phyloP scores from a whole-genome alignment of 1,139 yeast genomes.

The Nakaseomyces sp. region DNA sequence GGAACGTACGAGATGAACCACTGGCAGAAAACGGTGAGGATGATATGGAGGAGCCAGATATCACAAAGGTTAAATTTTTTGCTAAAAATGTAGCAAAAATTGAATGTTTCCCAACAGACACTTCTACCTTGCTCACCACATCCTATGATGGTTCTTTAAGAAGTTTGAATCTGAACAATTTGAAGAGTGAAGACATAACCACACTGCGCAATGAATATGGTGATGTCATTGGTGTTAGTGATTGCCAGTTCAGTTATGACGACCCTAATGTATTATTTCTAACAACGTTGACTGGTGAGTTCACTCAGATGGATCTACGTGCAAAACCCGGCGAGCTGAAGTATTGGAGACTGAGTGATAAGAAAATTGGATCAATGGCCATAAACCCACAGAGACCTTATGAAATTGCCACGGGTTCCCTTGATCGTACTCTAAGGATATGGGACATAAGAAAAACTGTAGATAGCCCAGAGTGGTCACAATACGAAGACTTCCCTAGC shows the following conservation, averaged over 20 bases:
- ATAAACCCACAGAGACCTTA: constrained; percentile 56
- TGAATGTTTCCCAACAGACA: constrained; percentile 42
- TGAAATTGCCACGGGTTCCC: constrained; percentile 76
- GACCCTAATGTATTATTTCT: constrained; percentile 53
- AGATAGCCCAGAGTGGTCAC: constrained; percentile 41
- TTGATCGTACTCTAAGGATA: constrained; percentile 71
- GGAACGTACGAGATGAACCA: constrained; percentile 54
- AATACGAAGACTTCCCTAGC: constrained; percentile 35
- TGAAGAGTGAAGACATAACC: constrained; percentile 50
- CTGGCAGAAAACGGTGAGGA: constrained; percentile 32
- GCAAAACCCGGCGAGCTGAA: constrained; percentile 31
- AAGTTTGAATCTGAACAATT: constrained; percentile 53
- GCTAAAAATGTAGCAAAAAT: constrained; percentile 64
- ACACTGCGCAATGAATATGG: constrained; percentile 46
- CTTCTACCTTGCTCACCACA: constrained; percentile 53
- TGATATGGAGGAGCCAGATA: constrained; percentile 43
- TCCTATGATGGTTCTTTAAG: constrained; percentile 87
- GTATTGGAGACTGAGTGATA: constrained; percentile 58
- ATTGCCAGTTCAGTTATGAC: constrained; percentile 48
- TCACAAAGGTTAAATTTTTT: constrained; percentile 63
- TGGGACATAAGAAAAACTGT: constrained; percentile 71
- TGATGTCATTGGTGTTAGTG: constrained; percentile 44
- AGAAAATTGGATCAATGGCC: constrained; percentile 82
- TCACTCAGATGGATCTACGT: constrained; percentile 62
- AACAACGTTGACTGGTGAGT: constrained; percentile 72